phyloP scores from a whole-genome alignment of 208 protist genomes.

The Trichomonas gallinae region DNA sequence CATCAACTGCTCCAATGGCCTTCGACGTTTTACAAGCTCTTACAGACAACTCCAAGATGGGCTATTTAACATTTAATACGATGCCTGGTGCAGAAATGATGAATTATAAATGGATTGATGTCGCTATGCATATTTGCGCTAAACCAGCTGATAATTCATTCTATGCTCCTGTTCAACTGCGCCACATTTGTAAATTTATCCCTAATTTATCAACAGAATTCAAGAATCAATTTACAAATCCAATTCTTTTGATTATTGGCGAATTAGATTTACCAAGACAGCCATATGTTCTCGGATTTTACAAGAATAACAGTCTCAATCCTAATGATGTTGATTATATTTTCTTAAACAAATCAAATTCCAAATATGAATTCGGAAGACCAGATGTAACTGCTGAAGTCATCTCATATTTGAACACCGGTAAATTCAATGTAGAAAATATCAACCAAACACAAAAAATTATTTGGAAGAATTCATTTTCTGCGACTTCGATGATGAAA shows the following conservation, averaged over 20 bases:
- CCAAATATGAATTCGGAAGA: not conserved
- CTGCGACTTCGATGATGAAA: not conserved
- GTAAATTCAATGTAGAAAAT: not conserved
- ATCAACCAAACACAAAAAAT: not conserved
- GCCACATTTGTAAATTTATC: not conserved
- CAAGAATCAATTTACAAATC: not conserved
- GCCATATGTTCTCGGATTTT: not conserved
- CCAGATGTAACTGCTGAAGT: not conserved
- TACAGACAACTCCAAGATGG: not conserved
- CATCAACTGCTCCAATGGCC: not conserved
- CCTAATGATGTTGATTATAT: not conserved
- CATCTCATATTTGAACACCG: not conserved
- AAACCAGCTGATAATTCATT: not conserved
- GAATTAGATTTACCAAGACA: not conserved
- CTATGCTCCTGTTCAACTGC: not conserved
- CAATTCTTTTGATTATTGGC: not conserved
- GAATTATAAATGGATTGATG: not conserved
- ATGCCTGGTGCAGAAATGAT: not conserved
- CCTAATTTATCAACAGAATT: not conserved
- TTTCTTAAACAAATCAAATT: not conserved
- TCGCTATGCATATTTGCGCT: not conserved
- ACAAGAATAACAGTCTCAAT: not conserved
- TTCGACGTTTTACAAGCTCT: not conserved
- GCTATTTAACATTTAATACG: not conserved
- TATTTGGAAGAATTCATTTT: not conserved